These are phyloP conservation scores for Graphilbum sp. DNA, from an alignment of 2,329 filamentous ascomycete species.

Conservation along the genomic window DNA sequence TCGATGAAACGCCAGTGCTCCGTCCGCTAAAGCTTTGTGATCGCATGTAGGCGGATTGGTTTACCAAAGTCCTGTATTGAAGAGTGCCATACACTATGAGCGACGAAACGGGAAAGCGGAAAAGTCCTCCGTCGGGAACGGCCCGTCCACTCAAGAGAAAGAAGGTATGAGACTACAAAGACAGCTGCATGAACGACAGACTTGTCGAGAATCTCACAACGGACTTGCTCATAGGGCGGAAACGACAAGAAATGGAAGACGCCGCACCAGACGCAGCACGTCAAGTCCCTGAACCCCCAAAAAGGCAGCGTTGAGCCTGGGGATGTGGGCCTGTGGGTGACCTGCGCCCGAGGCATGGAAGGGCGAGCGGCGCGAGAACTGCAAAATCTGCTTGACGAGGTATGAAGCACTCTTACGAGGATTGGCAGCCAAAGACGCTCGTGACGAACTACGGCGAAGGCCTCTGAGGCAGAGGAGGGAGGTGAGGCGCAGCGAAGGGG, in stretches of 20 bases:
- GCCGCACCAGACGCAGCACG: constrained; percentile 33
- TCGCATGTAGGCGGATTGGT: too few species aligned
- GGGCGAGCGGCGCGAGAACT: constrained; percentile 53
- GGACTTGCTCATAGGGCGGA: constrained; percentile 24
- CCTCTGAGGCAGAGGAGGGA: too few species aligned
- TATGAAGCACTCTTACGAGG: constrained; percentile 22
- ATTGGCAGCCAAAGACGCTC: too few species aligned
- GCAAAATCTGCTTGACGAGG: constrained; percentile 47
- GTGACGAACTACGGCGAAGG: too few species aligned
- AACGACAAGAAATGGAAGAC: constrained; percentile 45
- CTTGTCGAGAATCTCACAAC: background rate
- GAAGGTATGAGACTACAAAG: constrained; percentile 13
- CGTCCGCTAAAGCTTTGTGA: too few species aligned
- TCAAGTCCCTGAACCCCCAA: constrained; percentile 26
- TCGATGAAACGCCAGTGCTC: too few species aligned
- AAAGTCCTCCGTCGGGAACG: constrained; percentile 14
- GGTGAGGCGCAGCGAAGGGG: too few species aligned
- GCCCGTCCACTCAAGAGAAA: constrained; percentile 18
- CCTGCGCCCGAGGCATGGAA: constrained; percentile 57
- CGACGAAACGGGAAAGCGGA: constrained; percentile 15
- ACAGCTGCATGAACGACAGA: background rate
- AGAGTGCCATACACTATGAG: too few species aligned
- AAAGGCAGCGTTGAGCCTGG: constrained; percentile 43
- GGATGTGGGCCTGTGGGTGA: constrained; percentile 63
- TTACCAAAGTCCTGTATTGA: too few species aligned